These are phyloP conservation scores for Boletus subcaerulescens DNA, from an alignment of 768 basidiomycete genomes.

Conservation along the genomic window DNA sequence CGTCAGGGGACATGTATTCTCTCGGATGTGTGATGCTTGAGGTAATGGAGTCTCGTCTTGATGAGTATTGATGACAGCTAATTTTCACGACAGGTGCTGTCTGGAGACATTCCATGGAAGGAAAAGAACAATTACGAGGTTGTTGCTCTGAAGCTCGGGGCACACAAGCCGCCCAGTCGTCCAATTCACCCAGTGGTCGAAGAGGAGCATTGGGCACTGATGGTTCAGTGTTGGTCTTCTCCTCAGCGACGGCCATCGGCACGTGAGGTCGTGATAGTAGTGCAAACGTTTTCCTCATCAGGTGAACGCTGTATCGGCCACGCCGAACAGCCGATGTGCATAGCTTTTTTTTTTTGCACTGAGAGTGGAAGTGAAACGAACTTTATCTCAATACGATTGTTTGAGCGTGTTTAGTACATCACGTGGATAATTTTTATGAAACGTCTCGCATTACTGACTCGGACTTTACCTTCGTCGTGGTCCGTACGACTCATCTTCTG, in stretches of 20 bases:
- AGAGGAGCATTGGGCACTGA: neutral
- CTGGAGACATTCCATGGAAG: slow-evolving; percentile 7
- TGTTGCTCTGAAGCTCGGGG: neutral
- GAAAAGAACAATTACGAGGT: neutral
- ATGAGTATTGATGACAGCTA: no score
- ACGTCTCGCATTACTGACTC: no score
- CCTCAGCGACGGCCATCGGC: neutral
- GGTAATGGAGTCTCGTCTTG: neutral
- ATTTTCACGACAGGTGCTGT: neutral
- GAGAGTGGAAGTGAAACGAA: no score
- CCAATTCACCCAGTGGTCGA: neutral
- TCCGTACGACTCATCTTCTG: no score
- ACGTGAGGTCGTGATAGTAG: neutral
- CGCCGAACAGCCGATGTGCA: neutral
- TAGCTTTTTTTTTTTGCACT: neutral
- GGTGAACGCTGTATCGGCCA: no score
- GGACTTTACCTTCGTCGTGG: no score
- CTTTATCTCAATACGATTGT: no score
- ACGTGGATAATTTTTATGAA: no score
- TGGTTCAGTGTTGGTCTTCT: neutral
- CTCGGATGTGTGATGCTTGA: slow-evolving; percentile 1
- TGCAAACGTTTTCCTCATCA: neutral
- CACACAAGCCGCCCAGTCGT: neutral
- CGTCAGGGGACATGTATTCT: neutral
- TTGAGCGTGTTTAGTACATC: no score